Conservation (phyloP, 208 protist species). For the Crithidia sp. region DNA sequence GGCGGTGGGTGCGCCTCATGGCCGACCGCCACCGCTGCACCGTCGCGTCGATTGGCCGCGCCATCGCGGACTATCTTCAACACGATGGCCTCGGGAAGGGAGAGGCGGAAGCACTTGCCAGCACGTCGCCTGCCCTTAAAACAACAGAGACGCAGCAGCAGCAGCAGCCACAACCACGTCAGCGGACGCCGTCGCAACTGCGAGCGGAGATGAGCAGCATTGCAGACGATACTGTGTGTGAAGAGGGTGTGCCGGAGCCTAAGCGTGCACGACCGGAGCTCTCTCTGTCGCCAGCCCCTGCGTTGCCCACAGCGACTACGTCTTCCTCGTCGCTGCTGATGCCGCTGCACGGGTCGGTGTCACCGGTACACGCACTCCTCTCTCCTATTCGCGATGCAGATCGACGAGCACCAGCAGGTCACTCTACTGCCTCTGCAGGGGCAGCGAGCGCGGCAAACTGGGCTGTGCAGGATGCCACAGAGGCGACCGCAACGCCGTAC, state of each 20-base stretch:
- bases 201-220: too few species aligned
- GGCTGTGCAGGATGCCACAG: neutral
- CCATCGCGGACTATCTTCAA: conserved; percentile 23
- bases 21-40: conserved; percentile 39
- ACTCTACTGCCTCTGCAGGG: too few species aligned
- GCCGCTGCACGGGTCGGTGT: conserved; percentile 9
- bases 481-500: conserved; percentile 10
- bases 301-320: neutral
- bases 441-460: too few species aligned
- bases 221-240: too few species aligned
- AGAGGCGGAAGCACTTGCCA: neutral
- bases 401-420: neutral
- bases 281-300: neutral
- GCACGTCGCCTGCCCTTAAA: too few species aligned
- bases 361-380: conserved; percentile 13
- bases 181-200: too few species aligned
- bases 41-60: conserved; percentile 1
- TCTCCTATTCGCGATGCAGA: conserved; percentile 5
- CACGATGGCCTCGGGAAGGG: conserved; percentile 2
- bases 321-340: neutral
- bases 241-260: neutral
- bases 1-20: conserved; percentile 78
- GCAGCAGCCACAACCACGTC: too few species aligned
- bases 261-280: conserved; percentile 20
- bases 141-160: neutral